Percentiles rank a stretch among this genome's conserved stretches.
These are phyloP conservation scores for Podosphaera xanthii DNA, from an alignment of 2,329 filamentous ascomycete genomes.

Conservation along the genomic window DNA sequence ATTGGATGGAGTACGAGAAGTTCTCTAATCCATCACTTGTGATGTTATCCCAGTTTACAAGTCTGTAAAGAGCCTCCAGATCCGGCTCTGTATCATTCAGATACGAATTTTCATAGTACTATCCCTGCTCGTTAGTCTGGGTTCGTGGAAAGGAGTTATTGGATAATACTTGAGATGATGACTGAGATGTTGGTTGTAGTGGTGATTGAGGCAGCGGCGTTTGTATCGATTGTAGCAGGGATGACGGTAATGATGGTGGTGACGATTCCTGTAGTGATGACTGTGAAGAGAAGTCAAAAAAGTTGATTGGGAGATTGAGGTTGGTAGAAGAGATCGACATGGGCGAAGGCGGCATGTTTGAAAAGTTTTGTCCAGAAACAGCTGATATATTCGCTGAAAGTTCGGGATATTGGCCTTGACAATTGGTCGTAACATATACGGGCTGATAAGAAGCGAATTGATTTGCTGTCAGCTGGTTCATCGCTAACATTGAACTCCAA, in stretches of 20 bases:
- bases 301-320: background rate
- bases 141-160: no score
- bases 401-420: background rate
- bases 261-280: background rate
- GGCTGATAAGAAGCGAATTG: background rate
- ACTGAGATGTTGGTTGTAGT: no score
- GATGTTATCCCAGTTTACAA: constrained; percentile 25
- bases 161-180: no score
- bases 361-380: background rate
- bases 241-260: no score
- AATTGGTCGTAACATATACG: background rate
- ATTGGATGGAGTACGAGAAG: constrained; percentile 29
- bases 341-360: background rate
- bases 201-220: no score
- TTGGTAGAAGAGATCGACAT: background rate
- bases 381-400: background rate
- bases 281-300: background rate
- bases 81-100: background rate
- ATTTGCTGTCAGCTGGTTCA: background rate
- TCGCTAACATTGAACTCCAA: background rate
- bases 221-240: no score
- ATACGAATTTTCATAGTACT: background rate
- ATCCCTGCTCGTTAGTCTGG: no score
- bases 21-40: constrained; percentile 22
- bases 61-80: background rate